A percentile compares a stretch with the other conserved stretches of the same genome.
Evolutionary conservation across 805 yeast genomes (phyloP).

Genomic region (Wickerhamiella sergipiensis): DNA sequence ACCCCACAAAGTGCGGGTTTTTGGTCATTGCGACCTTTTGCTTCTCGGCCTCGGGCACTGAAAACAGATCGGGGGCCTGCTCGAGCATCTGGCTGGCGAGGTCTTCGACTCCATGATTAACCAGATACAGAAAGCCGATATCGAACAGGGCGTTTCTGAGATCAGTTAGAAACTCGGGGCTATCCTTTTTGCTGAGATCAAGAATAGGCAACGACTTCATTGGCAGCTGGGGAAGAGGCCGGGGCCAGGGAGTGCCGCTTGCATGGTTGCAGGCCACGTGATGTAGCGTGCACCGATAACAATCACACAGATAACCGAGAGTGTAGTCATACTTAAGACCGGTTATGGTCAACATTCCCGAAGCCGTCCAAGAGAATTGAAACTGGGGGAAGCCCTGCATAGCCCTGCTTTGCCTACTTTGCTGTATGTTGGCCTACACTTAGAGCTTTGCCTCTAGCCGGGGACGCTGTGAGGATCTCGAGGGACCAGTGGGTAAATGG

Average conservation of each 20-base stretch:
- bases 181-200: constrained; percentile 32
- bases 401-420: too few species aligned
- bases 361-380: too few species aligned
- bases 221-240: too few species aligned
- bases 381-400: too few species aligned
- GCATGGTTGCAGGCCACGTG: not conserved
- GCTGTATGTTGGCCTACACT: too few species aligned
- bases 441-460: too few species aligned
- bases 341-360: too few species aligned
- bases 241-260: too few species aligned
- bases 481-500: too few species aligned
- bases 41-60: constrained; percentile 34
- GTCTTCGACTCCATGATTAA: constrained; percentile 33
- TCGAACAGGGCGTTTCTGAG: constrained; percentile 36
- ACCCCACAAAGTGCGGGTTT: constrained; percentile 48
- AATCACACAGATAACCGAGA: too few species aligned
- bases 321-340: too few species aligned
- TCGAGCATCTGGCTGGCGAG: constrained; percentile 28
- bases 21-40: constrained; percentile 36
- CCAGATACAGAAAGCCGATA: constrained; percentile 41
- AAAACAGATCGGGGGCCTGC: constrained; percentile 33
- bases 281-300: not conserved
- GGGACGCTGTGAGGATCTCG: too few species aligned
- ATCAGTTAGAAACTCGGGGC: constrained; percentile 28
- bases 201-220: constrained; percentile 20